These are phyloP conservation scores for Zoysia matrella DNA, from an alignment of 202 grass and related monocot genomes.

Conservation along the genomic window DNA sequence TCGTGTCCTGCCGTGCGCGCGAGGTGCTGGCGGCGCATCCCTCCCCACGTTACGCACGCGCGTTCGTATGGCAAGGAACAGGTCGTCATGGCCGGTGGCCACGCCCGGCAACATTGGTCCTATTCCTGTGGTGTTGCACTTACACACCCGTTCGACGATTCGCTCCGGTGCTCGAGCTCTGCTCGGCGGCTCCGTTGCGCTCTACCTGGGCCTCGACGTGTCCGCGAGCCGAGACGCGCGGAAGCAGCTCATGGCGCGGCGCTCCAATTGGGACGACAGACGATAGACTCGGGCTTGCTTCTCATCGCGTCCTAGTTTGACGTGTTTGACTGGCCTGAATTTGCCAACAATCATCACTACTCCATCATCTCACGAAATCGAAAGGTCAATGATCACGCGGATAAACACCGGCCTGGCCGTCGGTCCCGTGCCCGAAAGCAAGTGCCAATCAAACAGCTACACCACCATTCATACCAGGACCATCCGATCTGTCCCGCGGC, in stretches of 20 bases:
- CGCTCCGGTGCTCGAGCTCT: not conserved
- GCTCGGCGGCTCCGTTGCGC: not conserved
- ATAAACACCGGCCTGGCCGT: not conserved
- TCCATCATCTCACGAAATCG: conserved; percentile 2
- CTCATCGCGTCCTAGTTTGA: not conserved
- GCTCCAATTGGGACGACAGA: not conserved
- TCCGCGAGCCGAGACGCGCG: not conserved
- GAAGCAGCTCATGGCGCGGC: not conserved
- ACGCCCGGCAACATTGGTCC: too few relatives aligned
- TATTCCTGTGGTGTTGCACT: too few relatives aligned
- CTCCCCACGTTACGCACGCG: not conserved
- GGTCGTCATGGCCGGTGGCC: not conserved
- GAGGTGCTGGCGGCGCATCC: not conserved
- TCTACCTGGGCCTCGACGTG: conserved; percentile 34
- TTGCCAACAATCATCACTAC: too few relatives aligned
- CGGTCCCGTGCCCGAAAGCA: not conserved
- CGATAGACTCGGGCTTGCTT: not conserved
- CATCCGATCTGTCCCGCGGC: not conserved
- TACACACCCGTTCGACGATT: not conserved
- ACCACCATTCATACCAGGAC: too few relatives aligned
- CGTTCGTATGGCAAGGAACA: not conserved
- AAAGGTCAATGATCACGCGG: not conserved
- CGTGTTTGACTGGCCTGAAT: not conserved
- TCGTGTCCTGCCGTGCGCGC: not conserved
- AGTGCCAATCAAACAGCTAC: not conserved